These are phyloP conservation scores for Suaeda aralocaspica DNA, from an alignment of 148 eudicot species.

Conservation along the genomic window DNA sequence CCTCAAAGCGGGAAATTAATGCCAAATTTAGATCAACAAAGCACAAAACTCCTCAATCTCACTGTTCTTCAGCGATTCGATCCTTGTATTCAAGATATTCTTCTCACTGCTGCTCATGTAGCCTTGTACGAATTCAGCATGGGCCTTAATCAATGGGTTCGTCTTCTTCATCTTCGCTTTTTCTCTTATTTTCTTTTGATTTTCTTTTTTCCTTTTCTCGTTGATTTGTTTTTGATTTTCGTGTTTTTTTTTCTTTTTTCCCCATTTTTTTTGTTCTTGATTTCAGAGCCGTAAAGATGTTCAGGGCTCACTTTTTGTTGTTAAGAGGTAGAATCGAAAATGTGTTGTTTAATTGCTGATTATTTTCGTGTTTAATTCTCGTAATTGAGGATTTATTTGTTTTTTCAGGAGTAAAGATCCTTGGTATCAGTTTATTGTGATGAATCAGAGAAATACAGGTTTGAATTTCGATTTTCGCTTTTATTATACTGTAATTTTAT, in stretches of 20 bases:
- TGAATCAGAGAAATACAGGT: constrained; percentile 79
- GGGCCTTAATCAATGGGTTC: constrained; percentile 68
- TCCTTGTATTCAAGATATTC: constrained; percentile 63
- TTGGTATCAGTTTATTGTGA: constrained; percentile 74
- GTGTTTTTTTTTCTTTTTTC: neutral
- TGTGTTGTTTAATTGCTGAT: neutral
- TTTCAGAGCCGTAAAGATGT: constrained; percentile 86
- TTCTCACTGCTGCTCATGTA: constrained; percentile 78
- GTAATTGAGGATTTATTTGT: neutral
- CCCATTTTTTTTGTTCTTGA: no score
- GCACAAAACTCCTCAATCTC: constrained; percentile 65
- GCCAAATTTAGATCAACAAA: constrained; percentile 70
- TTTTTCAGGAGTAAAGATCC: constrained; percentile 65
- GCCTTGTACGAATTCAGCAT: constrained; percentile 74
- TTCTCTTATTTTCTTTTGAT: neutral
- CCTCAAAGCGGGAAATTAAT: constrained; percentile 52
- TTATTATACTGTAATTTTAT: neutral
- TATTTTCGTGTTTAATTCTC: neutral
- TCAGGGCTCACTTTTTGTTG: constrained; percentile 84
- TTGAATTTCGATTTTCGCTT: neutral
- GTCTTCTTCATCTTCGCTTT: neutral
- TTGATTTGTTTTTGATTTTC: neutral
- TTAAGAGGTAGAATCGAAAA: constrained; percentile 45
- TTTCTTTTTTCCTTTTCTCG: neutral
- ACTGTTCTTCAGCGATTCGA: constrained; percentile 81